phyloP scores from a whole-genome alignment of 164 flowering plant genomes.

The grape (Vitis vinifera) region ASM3070453v1 NC_081806.1:4205501-4206000 shows the following conservation, averaged over 20 bases:
- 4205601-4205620: slow-evolving; percentile 15
- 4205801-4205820: slow-evolving; percentile 27
- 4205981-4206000: not conserved
- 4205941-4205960: slow-evolving; percentile 26
- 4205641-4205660: slow-evolving; percentile 20
- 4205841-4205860: slow-evolving; percentile 21
- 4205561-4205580: not conserved
- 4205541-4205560: not conserved
- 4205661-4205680: slow-evolving; percentile 35
- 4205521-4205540: not conserved
- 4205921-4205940: slow-evolving; percentile 32
- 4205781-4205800: slow-evolving; percentile 32
- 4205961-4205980: slow-evolving; percentile 18
- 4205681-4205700: not conserved
- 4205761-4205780: slow-evolving; percentile 5
- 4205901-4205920: slow-evolving; percentile 27
- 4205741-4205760: slow-evolving; percentile 17
- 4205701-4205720: slow-evolving; percentile 18
- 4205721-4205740: slow-evolving; percentile 24
- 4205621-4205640: slow-evolving; percentile 11
- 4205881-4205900: slow-evolving; percentile 1
- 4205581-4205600: slow-evolving; percentile 12
- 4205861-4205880: slow-evolving; percentile 26
- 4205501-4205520: too few relatives aligned
- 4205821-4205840: slow-evolving; percentile 36